A percentile compares a stretch with the other conserved stretches of the same genome.
These are phyloP conservation scores for Boletus rubescentipes DNA, from an alignment of 768 basidiomycete species.

Conservation along the genomic window DNA sequence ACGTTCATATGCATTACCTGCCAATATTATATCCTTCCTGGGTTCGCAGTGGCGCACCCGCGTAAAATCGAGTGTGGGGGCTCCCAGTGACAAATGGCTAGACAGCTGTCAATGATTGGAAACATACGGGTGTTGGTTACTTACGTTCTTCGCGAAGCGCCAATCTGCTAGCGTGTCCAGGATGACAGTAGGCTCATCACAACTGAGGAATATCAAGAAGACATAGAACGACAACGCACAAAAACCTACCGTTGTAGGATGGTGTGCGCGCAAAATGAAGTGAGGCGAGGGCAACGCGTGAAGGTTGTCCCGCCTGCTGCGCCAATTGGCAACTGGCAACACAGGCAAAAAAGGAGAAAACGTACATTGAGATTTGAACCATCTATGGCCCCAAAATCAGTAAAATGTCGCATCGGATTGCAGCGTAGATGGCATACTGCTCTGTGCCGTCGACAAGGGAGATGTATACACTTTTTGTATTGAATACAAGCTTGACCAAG, in stretches of 20 bases:
- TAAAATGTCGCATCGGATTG: background rate
- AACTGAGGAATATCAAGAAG: slow-evolving; percentile 39
- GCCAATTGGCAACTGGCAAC: background rate
- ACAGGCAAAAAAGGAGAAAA: background rate
- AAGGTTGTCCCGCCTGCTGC: slow-evolving; percentile 46
- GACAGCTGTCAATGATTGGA: background rate
- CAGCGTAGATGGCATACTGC: slow-evolving; percentile 51
- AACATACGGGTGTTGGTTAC: slow-evolving; percentile 21
- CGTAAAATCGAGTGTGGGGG: slow-evolving; percentile 83
- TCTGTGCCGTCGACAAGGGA: slow-evolving; percentile 81
- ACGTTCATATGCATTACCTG: slow-evolving; percentile 46
- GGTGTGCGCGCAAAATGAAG: slow-evolving; percentile 81
- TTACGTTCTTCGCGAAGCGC: slow-evolving; percentile 83
- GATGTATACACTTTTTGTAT: slow-evolving; percentile 81
- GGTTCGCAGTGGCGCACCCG: slow-evolving; percentile 86
- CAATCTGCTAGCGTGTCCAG: slow-evolving; percentile 80
- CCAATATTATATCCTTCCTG: slow-evolving; percentile 90
- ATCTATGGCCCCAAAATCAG: slow-evolving; percentile 43
- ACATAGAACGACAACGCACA: background rate
- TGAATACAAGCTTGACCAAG: slow-evolving; percentile 90
- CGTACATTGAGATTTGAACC: slow-evolving; percentile 89
- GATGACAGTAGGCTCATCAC: slow-evolving; percentile 85
- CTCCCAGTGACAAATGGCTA: slow-evolving; percentile 70
- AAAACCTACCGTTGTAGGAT: slow-evolving; percentile 67
- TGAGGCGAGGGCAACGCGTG: slow-evolving; percentile 48